Evolutionary conservation across 345 rosid genomes (phyloP).

Genomic region (Microcos paniculata): DNA sequence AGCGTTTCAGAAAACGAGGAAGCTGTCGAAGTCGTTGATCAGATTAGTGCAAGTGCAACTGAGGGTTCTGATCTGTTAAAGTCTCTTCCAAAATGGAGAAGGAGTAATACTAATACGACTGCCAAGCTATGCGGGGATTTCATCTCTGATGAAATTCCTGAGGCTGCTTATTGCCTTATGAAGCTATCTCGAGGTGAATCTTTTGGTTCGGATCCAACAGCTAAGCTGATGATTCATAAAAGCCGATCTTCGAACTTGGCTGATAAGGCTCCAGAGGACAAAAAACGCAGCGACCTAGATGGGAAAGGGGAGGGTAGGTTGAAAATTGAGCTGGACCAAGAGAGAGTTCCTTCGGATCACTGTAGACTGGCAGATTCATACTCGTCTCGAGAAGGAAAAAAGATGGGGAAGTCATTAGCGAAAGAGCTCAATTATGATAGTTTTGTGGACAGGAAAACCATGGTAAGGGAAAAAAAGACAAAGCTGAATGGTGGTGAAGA

Average conservation of each 20-base stretch:
- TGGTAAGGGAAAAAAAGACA: too few species aligned
- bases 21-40: conserved; percentile 4
- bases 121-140: conserved; percentile 13
- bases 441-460: too few species aligned
- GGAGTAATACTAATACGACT: too few species aligned
- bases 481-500: too few species aligned
- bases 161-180: conserved; percentile 19
- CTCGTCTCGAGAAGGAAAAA: too few species aligned
- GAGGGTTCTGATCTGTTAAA: conserved; percentile 20
- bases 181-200: conserved; percentile 4
- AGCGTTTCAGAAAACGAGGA: conserved; percentile 13
- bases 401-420: too few species aligned
- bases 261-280: neutral
- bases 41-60: neutral
- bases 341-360: neutral
- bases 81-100: conserved; percentile 28
- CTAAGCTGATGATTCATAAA: neutral
- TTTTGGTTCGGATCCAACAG: neutral
- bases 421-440: too few species aligned
- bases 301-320: neutral
- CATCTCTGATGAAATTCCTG: neutral
- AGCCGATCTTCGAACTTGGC: neutral
- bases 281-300: too few species aligned
- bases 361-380: too few species aligned
- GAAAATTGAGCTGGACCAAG: neutral